These are phyloP conservation scores for cucumber (Cucumis sativus) DNA, from an alignment of 306 rosid species.

Conservation along the genomic window Cucumber_9930_V3 NC_026657.2:33086001-33086500, in stretches of 20 bases:
- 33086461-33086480: neutral
- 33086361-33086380: too few species aligned
- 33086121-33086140: too few species aligned
- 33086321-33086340: neutral
- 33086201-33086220: neutral
- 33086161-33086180: neutral
- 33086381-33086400: neutral
- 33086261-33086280: neutral
- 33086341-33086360: too few species aligned
- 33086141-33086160: too few species aligned
- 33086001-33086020: too few species aligned
- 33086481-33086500: neutral
- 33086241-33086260: neutral
- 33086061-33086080: too few species aligned
- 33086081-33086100: too few species aligned
- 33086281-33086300: slow-evolving; percentile 3
- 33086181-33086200: neutral
- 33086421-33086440: neutral
- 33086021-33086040: too few species aligned
- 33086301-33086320: neutral
- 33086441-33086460: neutral
- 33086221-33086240: neutral
- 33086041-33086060: too few species aligned
- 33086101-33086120: too few species aligned
- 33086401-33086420: neutral